Evolutionary conservation across 192 early-diverging fungal genomes (phyloP).

Genomic region (Coemansia sp.): DNA sequence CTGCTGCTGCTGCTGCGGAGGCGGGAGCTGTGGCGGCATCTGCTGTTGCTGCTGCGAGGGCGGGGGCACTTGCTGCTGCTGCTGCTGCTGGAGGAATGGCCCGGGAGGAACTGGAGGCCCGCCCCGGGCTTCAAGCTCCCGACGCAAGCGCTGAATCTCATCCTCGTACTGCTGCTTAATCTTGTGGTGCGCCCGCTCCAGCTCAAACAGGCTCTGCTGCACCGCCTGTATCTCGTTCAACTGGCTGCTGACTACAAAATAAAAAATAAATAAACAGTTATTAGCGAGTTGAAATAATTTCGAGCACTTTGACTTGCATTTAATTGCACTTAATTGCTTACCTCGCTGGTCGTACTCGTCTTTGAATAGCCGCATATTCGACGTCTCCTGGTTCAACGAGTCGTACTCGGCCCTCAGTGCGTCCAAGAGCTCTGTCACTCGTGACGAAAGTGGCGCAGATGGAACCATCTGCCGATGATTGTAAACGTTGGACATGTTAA

Average conservation of each 20-base stretch:
- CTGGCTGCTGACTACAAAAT: constrained; percentile 66
- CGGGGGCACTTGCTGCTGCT: constrained; percentile 23
- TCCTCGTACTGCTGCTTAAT: constrained; percentile 89
- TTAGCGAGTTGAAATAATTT: not conserved
- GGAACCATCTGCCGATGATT: constrained; percentile 83
- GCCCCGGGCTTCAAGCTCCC: constrained; percentile 79
- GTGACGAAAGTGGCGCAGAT: constrained; percentile 59
- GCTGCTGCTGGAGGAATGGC: constrained; percentile 58
- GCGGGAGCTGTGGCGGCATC: constrained; percentile 58
- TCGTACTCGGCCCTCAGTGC: constrained; percentile 81
- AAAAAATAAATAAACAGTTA: not conserved
- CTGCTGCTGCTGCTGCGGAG: constrained; percentile 59
- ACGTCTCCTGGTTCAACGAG: constrained; percentile 71
- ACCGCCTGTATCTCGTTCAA: constrained; percentile 78
- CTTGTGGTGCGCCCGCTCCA: constrained; percentile 78
- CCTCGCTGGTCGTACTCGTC: constrained; percentile 90
- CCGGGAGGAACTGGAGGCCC: constrained; percentile 56
- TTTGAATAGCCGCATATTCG: constrained; percentile 70
- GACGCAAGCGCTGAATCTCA: constrained; percentile 78
- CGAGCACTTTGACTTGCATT: not conserved
- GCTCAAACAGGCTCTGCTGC: constrained; percentile 75
- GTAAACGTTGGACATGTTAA: constrained; percentile 70
- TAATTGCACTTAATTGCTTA: constrained; percentile 47
- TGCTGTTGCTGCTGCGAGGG: constrained; percentile 49
- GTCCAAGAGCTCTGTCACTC: constrained; percentile 82